phyloP scores from a whole-genome alignment of 345 rosid species.

The Eucalyptus erythrocorys region DNA sequence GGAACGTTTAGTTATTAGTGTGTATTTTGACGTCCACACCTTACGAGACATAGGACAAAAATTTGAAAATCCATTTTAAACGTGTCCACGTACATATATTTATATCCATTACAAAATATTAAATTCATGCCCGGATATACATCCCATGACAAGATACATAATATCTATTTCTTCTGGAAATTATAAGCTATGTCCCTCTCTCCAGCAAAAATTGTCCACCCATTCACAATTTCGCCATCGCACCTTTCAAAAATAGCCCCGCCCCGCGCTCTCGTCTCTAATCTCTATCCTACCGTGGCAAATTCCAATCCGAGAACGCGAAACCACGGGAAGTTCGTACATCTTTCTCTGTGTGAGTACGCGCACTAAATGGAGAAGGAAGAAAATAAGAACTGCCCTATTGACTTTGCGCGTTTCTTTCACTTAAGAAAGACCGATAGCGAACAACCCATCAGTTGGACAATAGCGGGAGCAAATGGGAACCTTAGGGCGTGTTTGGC shows the following conservation, averaged over 20 bases:
- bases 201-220: neutral
- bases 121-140: neutral
- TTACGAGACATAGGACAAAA: fast-evolving
- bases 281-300: neutral
- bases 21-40: fast-evolving
- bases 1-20: too few relatives aligned
- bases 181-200: neutral
- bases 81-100: neutral
- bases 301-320: neutral
- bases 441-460: neutral
- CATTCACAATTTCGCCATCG: neutral
- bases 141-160: fast-evolving
- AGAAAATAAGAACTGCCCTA: neutral
- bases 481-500: too few relatives aligned
- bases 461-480: neutral
- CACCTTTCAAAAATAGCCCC: neutral
- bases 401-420: neutral
- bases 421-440: neutral
- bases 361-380: neutral
- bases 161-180: neutral
- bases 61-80: too few relatives aligned
- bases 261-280: neutral
- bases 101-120: neutral
- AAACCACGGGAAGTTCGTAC: neutral
- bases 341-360: neutral